Evolutionary conservation across 805 yeast genomes (phyloP), one percentile per base, ranked within the genome.

Genomic region (Candida nemodendra): DNA sequence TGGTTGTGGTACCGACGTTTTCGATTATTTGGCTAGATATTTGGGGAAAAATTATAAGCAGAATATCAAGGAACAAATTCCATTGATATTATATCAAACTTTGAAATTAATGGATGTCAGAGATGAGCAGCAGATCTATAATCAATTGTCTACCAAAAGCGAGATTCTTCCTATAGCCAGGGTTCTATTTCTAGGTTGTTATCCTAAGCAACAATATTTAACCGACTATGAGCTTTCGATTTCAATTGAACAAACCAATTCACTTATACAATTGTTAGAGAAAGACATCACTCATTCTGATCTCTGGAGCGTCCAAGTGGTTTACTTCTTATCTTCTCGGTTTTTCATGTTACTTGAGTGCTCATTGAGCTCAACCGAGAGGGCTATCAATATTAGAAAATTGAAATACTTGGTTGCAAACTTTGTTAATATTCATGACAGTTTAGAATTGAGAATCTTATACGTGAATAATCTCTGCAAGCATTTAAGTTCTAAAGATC

Each of bases 51-150:
- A 39, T 2, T 27, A 33, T 6, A 44, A 42, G 15, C 5, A 27
- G 4, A 28, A 31, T 13, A n/a, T 56, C 3, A 42, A 37, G 14
- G 50, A 52, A 7, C 69, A 64, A 27, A 18, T 54, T 2, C 19
- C 56, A 1, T 41, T 72, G 9, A 63, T 68, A 4, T 52, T 70
- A 1, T 49, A 53, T 24, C 68, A 69, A 26, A 47, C 72, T 15
- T 32, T 78, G 4, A 52, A 55, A 16, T 47, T 64, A 16, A 62
- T 70, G 12, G 78, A 77, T 42, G 55, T 68, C 14, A 56, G 67
- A 0, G 51, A 56, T 7, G 70, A 64, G 22, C 13, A 28, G 0
- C 42, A 41, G 0, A 25, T 59, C 9, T 26, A 41, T 7, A 48
- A 46, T 3, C 24, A 22, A 21, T 3, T 18, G 2, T 23, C 8